These are phyloP conservation scores for Pyrenochaeta sp. DNA, from an alignment of 2,329 filamentous ascomycete species.

Conservation along the genomic window DNA sequence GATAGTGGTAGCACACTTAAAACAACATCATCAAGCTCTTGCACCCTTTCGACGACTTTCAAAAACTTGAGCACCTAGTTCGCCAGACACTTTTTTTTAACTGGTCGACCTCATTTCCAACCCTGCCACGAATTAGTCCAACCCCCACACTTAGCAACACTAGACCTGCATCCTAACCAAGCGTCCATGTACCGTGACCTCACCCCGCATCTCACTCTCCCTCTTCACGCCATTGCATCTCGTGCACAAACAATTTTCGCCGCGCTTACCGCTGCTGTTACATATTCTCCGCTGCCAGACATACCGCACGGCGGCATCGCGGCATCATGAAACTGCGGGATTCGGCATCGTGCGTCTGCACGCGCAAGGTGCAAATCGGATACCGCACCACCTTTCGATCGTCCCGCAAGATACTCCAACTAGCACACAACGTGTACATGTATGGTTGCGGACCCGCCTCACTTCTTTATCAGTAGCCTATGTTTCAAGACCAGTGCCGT, in stretches of 20 bases:
- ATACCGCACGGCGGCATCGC: background rate
- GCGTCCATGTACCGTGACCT: constrained; percentile 32
- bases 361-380: background rate
- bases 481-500: too few species aligned
- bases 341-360: background rate
- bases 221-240: constrained; percentile 1
- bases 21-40: background rate
- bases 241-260: background rate
- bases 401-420: background rate
- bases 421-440: background rate
- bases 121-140: background rate
- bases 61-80: background rate
- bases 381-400: background rate
- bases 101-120: background rate
- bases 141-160: constrained; percentile 13
- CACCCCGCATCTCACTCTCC: constrained; percentile 30
- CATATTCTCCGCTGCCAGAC: background rate
- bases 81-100: background rate
- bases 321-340: background rate
- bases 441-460: background rate
- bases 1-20: background rate
- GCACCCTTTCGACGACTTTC: background rate
- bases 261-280: constrained; percentile 12
- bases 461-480: background rate
- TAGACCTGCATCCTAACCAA: constrained; percentile 24